Conservation (phyloP, 176 grass and related monocot genomes). For the Triticum turgidum region DNA sequence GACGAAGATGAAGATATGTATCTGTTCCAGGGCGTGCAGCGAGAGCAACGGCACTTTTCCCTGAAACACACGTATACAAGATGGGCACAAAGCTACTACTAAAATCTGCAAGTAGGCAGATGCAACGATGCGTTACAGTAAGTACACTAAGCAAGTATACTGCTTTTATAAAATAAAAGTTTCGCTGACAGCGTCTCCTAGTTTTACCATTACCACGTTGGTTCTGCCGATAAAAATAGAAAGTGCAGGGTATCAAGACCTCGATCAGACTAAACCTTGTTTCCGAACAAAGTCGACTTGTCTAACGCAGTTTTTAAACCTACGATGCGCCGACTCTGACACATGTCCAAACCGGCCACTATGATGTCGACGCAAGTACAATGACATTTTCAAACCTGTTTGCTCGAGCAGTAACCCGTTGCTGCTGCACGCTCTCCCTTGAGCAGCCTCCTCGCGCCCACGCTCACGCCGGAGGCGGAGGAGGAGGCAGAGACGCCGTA, state of each 20-base stretch:
- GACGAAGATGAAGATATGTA: slow-evolving; percentile 94
- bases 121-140: not conserved
- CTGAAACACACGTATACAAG: slow-evolving; percentile 23
- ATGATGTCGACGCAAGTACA: not conserved
- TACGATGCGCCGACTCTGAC: not conserved
- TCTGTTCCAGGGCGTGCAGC: slow-evolving; percentile 67
- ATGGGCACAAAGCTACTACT: not conserved
- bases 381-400: not conserved
- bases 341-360: not conserved
- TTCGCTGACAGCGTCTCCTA: not conserved
- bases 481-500: not conserved
- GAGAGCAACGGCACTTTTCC: slow-evolving; percentile 74
- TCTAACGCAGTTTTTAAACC: slow-evolving; percentile 10
- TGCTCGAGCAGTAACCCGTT: slow-evolving; percentile 29
- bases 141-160: not conserved
- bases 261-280: not conserved
- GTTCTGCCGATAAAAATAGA: not conserved
- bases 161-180: not conserved
- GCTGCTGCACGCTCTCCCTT: not conserved
- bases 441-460: slow-evolving; percentile 37
- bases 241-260: not conserved
- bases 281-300: not conserved
- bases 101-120: not conserved
- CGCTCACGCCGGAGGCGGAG: not conserved
- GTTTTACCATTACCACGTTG: not conserved